Conservation (phyloP, 192 early-diverging fungal species). For the Allomyces arbusculus region DNA sequence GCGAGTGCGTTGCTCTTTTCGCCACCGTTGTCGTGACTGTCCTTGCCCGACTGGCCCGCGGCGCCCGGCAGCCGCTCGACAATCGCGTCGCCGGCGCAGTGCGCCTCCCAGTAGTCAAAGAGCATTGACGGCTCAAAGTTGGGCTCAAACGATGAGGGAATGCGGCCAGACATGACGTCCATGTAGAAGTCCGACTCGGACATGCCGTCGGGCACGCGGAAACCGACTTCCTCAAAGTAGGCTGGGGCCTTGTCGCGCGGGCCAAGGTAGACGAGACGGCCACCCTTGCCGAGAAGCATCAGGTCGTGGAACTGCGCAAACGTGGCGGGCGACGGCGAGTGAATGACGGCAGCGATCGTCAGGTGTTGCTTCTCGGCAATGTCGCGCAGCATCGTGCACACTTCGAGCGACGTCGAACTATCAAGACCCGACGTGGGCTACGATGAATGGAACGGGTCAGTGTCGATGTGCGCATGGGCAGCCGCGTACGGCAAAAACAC, state of each 20-base stretch:
- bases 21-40: background rate
- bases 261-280: conserved; percentile 38
- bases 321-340: conserved; percentile 39
- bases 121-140: conserved; percentile 18
- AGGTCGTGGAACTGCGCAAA: conserved; percentile 53
- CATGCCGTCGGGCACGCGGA: conserved; percentile 11
- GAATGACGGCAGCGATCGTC: conserved; percentile 51
- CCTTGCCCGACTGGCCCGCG: conserved; percentile 3
- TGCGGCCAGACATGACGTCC: conserved; percentile 38
- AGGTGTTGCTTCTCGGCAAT: conserved; percentile 37
- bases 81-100: conserved; percentile 11
- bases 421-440: conserved; percentile 47
- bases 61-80: background rate
- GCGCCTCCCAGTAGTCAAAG: conserved; percentile 23
- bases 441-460: no score
- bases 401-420: conserved; percentile 38
- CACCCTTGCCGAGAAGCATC: conserved; percentile 48
- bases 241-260: conserved; percentile 19
- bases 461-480: no score
- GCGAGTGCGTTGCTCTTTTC: conserved; percentile 7
- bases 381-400: conserved; percentile 31
- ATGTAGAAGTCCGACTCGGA: conserved; percentile 40
- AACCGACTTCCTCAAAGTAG: conserved; percentile 33
- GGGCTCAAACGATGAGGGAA: conserved; percentile 15
- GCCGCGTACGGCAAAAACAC: no score